Evolutionary conservation across 2,329 filamentous ascomycete species (phyloP).

Genomic region (Drechslerella dactyloides): DNA sequence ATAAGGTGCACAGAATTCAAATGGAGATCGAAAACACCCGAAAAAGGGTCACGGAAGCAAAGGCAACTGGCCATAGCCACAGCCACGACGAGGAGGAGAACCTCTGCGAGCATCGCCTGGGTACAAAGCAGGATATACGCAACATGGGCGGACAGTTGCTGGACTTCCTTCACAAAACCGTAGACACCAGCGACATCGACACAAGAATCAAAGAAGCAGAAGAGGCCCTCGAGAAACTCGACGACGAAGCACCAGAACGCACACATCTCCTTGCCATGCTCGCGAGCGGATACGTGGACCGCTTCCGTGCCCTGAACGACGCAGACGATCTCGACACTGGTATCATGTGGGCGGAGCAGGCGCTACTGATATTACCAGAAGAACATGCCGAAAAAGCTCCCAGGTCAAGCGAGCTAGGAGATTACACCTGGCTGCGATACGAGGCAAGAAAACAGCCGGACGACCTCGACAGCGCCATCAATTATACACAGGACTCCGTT

Average conservation of each 20-base stretch:
- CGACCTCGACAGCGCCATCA: slow-evolving; percentile 15
- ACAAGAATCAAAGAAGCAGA: neutral
- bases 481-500: slow-evolving; percentile 8
- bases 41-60: neutral
- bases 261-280: slow-evolving; percentile 6
- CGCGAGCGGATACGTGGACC: neutral
- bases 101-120: neutral
- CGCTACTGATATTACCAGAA: slow-evolving; percentile 6
- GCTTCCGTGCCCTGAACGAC: slow-evolving; percentile 8
- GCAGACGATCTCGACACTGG: slow-evolving; percentile 13
- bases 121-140: neutral
- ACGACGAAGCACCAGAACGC: slow-evolving; percentile 12
- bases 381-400: slow-evolving; percentile 3
- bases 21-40: slow-evolving; percentile 5
- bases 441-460: neutral
- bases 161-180: neutral
- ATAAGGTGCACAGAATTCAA: slow-evolving; percentile 4
- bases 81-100: neutral
- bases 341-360: slow-evolving; percentile 26
- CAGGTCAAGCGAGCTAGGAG: slow-evolving; percentile 2
- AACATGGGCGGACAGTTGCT: neutral
- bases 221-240: slow-evolving; percentile 10
- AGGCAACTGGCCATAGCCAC: neutral
- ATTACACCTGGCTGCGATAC: slow-evolving; percentile 1
- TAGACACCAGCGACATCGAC: slow-evolving; percentile 7